Evolutionary conservation across 768 basidiomycete genomes (phyloP), one percentile per base, ranked within the genome.

Genomic region (Leccinellum luteum): DNA sequence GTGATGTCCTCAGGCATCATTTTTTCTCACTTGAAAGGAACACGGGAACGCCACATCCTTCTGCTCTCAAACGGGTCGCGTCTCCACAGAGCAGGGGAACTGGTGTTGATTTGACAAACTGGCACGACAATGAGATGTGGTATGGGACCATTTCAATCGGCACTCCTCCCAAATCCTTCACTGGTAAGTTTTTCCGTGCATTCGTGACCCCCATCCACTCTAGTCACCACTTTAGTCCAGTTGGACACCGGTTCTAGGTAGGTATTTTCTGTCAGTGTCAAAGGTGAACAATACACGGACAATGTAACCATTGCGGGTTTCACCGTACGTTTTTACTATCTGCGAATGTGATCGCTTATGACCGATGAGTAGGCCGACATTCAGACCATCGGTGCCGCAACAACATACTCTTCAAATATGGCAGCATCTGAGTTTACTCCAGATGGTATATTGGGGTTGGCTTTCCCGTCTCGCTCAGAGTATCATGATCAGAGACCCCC

Each of bases 271-370:
- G 5, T 17, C 47, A 3, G 5, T 3, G 3, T 51, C n/a, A 32
- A 53, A 0, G 80, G 78, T 14, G 57, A 66, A 14, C 67, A 74
- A 50, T 81, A 74, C 61, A 71, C 55, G 13, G 81, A 82, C 50
- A 57, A 35, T 0, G 57, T 66, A 2, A 48, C 55, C 13, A 43
- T 64, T 13, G 52, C 55, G 2, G 55, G 53, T 3, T 47, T 47
- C 44, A 52, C 17, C 0, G 64, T 62, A 53, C 12, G 60, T 52
- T 19, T 6, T 14, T 13, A 14, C 12, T 2, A 2, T 2, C 38
- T 48, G 2, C 4, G 13, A 9, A 12, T n/a, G 6, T 21, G 14
- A 17, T 23, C 14, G 1, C 31, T 21, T 14, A 45, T 63, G 51
- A 61, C 48, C 14, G 28, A 17, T 1, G 10, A 34, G 1, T 14